Percentiles rank a stretch among this genome's conserved stretches.
Conservation (phyloP, 768 basidiomycete species). For the Rhodosporidiobolus odoratus region DNA sequence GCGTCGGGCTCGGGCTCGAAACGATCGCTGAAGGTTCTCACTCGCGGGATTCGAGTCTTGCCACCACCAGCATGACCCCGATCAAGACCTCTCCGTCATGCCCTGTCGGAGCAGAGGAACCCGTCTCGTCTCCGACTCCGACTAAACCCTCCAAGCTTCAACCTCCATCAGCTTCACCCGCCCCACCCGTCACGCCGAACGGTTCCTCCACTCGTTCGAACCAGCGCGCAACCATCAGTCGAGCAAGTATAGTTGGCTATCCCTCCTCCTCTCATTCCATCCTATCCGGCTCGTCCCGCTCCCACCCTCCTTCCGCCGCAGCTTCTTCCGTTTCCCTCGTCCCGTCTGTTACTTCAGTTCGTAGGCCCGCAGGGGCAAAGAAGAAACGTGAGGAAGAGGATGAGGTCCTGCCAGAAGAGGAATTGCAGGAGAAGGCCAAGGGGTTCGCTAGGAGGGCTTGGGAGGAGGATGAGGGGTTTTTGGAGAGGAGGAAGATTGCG, state of each 20-base stretch:
- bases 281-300: not conserved
- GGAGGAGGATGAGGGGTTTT: slow-evolving; percentile 76
- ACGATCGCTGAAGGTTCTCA: slow-evolving; percentile 10
- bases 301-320: not conserved
- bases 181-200: not conserved
- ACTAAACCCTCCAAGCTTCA: too few species aligned
- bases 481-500: slow-evolving; percentile 84
- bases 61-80: not conserved
- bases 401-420: slow-evolving; percentile 1
- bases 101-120: too few species aligned
- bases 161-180: not conserved
- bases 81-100: not conserved
- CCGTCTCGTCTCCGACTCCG: too few species aligned
- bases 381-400: slow-evolving; percentile 2
- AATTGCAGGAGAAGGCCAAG: slow-evolving; percentile 54
- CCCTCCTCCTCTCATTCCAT: not conserved
- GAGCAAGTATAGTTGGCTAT: not conserved
- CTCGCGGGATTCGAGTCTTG: slow-evolving; percentile 7
- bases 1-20: slow-evolving; percentile 4
- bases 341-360: not conserved
- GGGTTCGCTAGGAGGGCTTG: slow-evolving; percentile 73
- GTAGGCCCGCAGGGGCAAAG: not conserved
- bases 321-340: not conserved
- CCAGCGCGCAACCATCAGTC: not conserved
- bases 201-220: not conserved